Conservation (phyloP, 2,329 filamentous ascomycete species). For the Coccinonectria pachysandricola region DNA sequence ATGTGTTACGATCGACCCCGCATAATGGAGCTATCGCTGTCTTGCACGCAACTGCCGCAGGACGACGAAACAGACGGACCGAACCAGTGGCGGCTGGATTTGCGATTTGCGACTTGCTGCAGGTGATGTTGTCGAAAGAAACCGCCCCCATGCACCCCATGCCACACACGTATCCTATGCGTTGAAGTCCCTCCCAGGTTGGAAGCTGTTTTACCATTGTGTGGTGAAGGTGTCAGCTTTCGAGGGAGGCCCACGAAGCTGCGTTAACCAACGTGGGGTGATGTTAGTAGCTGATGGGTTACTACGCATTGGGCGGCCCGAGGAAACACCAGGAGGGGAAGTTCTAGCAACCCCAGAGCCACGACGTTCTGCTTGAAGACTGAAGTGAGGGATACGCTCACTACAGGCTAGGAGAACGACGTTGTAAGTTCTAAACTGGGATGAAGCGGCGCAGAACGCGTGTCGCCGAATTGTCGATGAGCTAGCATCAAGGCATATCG, state of each 20-base stretch:
- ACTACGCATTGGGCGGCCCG: constrained; percentile 7
- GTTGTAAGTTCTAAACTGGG: too few species aligned
- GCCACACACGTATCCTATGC: too few species aligned
- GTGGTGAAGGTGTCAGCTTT: constrained; percentile 10
- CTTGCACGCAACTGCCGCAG: constrained; percentile 15
- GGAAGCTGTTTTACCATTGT: constrained; percentile 6
- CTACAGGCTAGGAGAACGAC: too few species aligned
- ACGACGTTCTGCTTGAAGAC: too few species aligned
- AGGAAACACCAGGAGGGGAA: constrained; percentile 9
- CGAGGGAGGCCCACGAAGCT: constrained; percentile 14
- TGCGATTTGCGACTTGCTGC: constrained; percentile 7
- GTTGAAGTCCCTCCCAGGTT: too few species aligned
- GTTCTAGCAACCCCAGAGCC: too few species aligned
- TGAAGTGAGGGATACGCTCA: too few species aligned
- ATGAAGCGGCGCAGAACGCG: too few species aligned
- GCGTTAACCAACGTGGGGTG: constrained; percentile 20
- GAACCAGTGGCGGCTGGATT: constrained; percentile 12
- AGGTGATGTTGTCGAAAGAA: too few species aligned
- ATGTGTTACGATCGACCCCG: constrained; percentile 14
- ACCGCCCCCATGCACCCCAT: constrained; percentile 8
- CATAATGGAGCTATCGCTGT: constrained; percentile 14
- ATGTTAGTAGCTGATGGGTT: constrained; percentile 17
- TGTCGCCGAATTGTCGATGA: too few species aligned
- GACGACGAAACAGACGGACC: constrained; percentile 14
- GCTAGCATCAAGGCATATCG: too few species aligned